phyloP scores from a whole-genome alignment of 257 asterid species.

The Eustoma russellianum region DNA sequence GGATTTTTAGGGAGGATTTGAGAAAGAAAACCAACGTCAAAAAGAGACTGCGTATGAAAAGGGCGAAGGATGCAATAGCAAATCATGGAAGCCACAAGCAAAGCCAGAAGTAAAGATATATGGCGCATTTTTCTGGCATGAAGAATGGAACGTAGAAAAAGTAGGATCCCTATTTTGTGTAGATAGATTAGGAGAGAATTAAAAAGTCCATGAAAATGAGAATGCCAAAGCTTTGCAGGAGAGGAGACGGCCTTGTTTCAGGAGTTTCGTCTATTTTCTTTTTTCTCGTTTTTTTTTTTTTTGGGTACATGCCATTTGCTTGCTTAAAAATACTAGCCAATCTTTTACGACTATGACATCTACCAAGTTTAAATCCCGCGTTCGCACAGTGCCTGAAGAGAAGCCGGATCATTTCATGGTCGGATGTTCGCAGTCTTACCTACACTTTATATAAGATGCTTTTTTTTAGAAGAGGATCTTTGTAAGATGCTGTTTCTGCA shows the following conservation, averaged over 20 bases:
- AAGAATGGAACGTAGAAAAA: conserved; percentile 22
- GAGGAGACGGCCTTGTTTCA: neutral
- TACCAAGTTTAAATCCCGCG: too few species aligned
- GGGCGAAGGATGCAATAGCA: conserved; percentile 21
- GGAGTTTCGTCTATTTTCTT: neutral
- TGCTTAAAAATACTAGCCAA: too few species aligned
- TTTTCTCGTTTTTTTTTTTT: too few species aligned
- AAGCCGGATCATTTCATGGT: too few species aligned
- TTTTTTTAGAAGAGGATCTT: too few species aligned
- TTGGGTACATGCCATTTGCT: too few species aligned
- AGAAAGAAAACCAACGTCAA: conserved; percentile 26
- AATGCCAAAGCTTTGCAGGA: conserved; percentile 7
- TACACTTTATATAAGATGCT: too few species aligned
- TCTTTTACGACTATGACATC: too few species aligned
- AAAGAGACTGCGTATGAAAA: conserved; percentile 24
- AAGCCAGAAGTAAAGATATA: conserved; percentile 21
- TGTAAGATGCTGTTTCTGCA: too few species aligned
- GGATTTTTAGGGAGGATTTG: conserved; percentile 20
- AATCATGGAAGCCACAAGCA: conserved; percentile 27
- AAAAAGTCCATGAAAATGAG: conserved; percentile 30
- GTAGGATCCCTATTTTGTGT: neutral
- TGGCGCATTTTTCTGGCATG: conserved; percentile 21
- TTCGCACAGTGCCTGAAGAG: too few species aligned
- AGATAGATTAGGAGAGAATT: conserved; percentile 5
- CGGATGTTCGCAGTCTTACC: too few species aligned